Conservation (phyloP, 1,139 yeast species). For the Saccharomycopsis hybrid region DNA sequence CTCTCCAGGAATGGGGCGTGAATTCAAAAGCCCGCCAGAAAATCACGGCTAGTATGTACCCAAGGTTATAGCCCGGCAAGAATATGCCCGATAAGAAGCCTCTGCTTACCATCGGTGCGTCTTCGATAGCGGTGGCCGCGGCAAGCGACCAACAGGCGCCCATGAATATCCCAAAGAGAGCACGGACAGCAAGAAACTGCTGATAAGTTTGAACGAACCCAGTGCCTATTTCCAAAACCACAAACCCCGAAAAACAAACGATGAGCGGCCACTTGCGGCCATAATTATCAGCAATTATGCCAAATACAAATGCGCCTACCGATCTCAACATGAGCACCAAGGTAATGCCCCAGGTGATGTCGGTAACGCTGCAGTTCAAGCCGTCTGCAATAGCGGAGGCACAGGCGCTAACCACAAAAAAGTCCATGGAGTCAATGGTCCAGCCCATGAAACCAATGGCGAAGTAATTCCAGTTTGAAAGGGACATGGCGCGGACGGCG, state of each 20-base stretch:
- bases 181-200: slow-evolving; percentile 47
- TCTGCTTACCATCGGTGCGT: slow-evolving; percentile 37
- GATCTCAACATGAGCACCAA: slow-evolving; percentile 54
- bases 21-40: slow-evolving; percentile 38
- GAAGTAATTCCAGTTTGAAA: slow-evolving; percentile 41
- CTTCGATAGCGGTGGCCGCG: slow-evolving; percentile 46
- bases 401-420: slow-evolving; percentile 42
- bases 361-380: slow-evolving; percentile 35
- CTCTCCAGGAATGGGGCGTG: slow-evolving; percentile 39
- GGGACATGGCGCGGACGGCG: slow-evolving; percentile 30
- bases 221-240: slow-evolving; percentile 45
- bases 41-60: slow-evolving; percentile 38
- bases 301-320: slow-evolving; percentile 53
- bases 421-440: slow-evolving; percentile 48
- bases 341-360: slow-evolving; percentile 53
- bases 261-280: slow-evolving; percentile 54
- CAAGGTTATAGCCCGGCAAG: slow-evolving; percentile 40
- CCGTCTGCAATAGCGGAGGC: slow-evolving; percentile 39
- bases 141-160: slow-evolving; percentile 48
- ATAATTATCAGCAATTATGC: slow-evolving; percentile 43
- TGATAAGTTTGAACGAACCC: slow-evolving; percentile 45
- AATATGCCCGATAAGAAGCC: slow-evolving; percentile 40
- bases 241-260: slow-evolving; percentile 37
- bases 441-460: slow-evolving; percentile 42
- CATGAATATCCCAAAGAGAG: slow-evolving; percentile 45